Conservation (phyloP, 192 early-diverging fungal species). For the Coemansia pectinata region DNA sequence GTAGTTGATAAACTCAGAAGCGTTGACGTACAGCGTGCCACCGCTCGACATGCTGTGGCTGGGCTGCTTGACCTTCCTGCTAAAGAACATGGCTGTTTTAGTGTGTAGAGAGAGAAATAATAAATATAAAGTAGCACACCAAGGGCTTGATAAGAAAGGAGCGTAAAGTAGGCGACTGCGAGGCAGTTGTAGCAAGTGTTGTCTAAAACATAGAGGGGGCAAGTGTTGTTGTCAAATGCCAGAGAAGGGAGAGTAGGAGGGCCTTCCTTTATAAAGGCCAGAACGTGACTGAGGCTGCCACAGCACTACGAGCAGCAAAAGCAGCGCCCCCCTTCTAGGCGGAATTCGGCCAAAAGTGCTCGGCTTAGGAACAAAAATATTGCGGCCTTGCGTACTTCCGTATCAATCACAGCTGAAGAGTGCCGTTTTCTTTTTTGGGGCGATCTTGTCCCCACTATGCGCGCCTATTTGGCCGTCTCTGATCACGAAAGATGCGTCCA, state of each 20-base stretch:
- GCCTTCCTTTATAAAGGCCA: background rate
- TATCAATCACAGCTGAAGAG: background rate
- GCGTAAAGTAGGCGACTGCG: background rate
- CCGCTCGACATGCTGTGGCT: slow-evolving; percentile 12
- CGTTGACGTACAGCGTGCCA: slow-evolving; percentile 36
- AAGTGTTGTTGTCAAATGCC: background rate
- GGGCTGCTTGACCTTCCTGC: slow-evolving; percentile 24
- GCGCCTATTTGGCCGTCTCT: background rate
- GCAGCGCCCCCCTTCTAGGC: background rate
- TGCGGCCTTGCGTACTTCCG: background rate
- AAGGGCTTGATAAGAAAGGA: background rate
- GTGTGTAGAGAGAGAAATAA: background rate
- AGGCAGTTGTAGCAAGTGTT: background rate
- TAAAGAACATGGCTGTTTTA: slow-evolving; percentile 36
- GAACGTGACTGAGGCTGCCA: background rate
- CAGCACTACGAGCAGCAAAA: background rate
- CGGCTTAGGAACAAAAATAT: background rate
- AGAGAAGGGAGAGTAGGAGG: background rate
- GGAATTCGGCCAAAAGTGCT: background rate
- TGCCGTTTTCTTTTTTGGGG: background rate
- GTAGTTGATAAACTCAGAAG: slow-evolving; percentile 53
- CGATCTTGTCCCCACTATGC: background rate
- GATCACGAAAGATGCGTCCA: background rate
- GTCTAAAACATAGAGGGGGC: background rate
- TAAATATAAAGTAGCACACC: background rate